Conservation (phyloP, 1,284 basidiomycete genomes). For the Thelephora terrestris region DNA sequence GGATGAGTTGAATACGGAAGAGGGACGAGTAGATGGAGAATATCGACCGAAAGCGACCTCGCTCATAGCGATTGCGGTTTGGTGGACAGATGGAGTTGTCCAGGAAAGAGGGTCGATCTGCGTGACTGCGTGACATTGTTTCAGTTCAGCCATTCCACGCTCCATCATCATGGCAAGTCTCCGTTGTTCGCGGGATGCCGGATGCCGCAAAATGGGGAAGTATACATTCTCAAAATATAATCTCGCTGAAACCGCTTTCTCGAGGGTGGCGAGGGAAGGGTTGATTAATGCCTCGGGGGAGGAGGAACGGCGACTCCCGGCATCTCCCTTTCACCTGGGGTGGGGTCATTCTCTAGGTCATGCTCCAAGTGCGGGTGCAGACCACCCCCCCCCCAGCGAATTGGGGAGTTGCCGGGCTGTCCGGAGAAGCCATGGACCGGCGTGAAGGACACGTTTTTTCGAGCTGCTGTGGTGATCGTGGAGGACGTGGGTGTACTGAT, state of each 20-base stretch:
- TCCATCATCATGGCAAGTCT: constrained; percentile 82
- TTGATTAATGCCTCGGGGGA: constrained; percentile 46
- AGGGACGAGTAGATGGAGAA: neutral
- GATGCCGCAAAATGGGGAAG: constrained; percentile 79
- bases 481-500: constrained; percentile 56
- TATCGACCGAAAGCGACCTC: constrained; percentile 43
- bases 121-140: too few species aligned
- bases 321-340: constrained; percentile 18
- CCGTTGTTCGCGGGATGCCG: constrained; percentile 78
- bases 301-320: constrained; percentile 18
- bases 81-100: too few species aligned
- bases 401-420: constrained; percentile 48
- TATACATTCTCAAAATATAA: constrained; percentile 98
- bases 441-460: constrained; percentile 48
- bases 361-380: constrained; percentile 55
- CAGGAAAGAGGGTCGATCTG: too few species aligned
- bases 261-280: constrained; percentile 83
- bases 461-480: constrained; percentile 57
- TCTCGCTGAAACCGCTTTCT: constrained; percentile 85
- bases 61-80: too few species aligned
- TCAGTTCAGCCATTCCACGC: constrained; percentile 71
- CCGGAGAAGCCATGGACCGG: constrained; percentile 40
- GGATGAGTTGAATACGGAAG: constrained; percentile 1
- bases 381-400: constrained; percentile 48
- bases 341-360: constrained; percentile 41